A percentile compares a stretch with the other conserved stretches of the same genome.
Conservation (phyloP, 192 early-diverging fungal species). For the Podila clonocystis region DNA sequence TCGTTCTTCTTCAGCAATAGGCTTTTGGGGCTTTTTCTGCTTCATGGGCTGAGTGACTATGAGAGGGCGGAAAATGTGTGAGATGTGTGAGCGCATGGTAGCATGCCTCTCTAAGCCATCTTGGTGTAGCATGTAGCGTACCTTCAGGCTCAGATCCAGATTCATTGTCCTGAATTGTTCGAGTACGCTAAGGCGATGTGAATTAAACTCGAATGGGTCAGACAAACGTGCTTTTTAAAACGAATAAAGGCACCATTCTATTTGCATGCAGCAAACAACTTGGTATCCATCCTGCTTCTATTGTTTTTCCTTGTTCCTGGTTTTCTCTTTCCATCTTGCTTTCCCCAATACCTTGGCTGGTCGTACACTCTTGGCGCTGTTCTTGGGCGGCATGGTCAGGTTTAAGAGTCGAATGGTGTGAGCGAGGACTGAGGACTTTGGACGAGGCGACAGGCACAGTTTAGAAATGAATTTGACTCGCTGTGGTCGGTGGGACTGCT, state of each 20-base stretch:
- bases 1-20: neutral
- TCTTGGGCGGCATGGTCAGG: neutral
- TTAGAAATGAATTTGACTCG: neutral
- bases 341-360: neutral
- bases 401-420: neutral
- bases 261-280: no score
- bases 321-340: no score
- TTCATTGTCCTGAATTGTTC: neutral
- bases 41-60: neutral
- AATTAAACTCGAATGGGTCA: neutral
- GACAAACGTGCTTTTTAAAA: neutral
- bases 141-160: neutral
- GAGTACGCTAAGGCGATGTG: neutral
- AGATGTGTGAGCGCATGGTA: no score
- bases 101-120: no score
- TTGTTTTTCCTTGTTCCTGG: no score
- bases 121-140: neutral
- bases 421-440: neutral
- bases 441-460: neutral
- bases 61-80: no score
- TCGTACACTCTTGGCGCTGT: neutral
- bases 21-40: neutral
- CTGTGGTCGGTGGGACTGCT: neutral
- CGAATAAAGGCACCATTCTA: no score
- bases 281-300: no score